Conservation (phyloP, 805 yeast species). For the Pichia heedii region DNA sequence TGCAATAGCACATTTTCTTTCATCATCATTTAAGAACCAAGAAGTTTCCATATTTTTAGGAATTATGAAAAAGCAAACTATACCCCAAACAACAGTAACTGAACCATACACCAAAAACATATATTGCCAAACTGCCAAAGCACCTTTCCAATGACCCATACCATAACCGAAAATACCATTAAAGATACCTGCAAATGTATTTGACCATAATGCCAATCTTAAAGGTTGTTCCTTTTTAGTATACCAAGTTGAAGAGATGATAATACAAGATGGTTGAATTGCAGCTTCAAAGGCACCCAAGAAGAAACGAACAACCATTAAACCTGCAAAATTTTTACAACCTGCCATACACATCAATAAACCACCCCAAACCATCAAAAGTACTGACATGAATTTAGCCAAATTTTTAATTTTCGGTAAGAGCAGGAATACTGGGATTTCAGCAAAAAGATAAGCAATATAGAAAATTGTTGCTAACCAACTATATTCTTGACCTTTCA, state of each 20-base stretch:
- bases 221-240: constrained; percentile 20
- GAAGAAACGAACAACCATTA: constrained; percentile 36
- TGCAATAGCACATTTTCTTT: constrained; percentile 22
- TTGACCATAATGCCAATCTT: constrained; percentile 18
- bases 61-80: constrained; percentile 18
- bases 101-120: constrained; percentile 27
- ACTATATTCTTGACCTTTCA: constrained; percentile 36
- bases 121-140: constrained; percentile 30
- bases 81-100: constrained; percentile 1
- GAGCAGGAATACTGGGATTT: constrained; percentile 34
- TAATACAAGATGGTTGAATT: constrained; percentile 26
- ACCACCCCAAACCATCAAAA: constrained; percentile 37
- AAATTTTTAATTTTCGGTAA: constrained; percentile 26
- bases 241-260: constrained; percentile 12
- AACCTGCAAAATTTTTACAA: constrained; percentile 35
- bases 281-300: constrained; percentile 33
- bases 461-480: constrained; percentile 33
- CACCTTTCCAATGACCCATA: constrained; percentile 5
- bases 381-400: constrained; percentile 26
- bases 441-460: constrained; percentile 37
- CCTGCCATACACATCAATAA: constrained; percentile 38
- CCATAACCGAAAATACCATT: constrained; percentile 13
- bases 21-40: constrained; percentile 34
- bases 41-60: constrained; percentile 38
- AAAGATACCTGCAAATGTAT: constrained; percentile 4